phyloP scores from a whole-genome alignment of 306 rosid genomes.

The Corylus americana region DNA sequence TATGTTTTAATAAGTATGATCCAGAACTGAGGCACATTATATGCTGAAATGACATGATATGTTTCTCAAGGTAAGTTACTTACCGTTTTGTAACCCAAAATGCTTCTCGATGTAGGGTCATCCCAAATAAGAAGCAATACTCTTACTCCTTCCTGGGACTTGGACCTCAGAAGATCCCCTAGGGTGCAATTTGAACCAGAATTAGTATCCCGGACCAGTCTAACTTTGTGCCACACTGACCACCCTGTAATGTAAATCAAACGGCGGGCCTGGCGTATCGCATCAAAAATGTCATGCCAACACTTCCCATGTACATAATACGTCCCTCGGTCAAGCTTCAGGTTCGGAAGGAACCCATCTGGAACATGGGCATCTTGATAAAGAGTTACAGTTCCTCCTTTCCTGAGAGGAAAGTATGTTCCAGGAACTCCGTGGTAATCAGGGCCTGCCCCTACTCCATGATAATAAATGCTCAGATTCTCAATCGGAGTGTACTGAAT shows the following conservation, averaged over 20 bases:
- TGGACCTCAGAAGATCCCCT: constrained; percentile 81
- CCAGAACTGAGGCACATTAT: not conserved
- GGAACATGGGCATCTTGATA: constrained; percentile 97
- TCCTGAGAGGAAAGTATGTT: constrained; percentile 90
- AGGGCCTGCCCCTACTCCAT: constrained; percentile 94
- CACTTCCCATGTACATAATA: constrained; percentile 78
- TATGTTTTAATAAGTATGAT: not conserved
- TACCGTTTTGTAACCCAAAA: constrained; percentile 80
- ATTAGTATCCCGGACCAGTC: constrained; percentile 65
- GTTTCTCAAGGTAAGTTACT: constrained; percentile 35
- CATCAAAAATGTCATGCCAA: constrained; percentile 82
- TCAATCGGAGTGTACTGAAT: constrained; percentile 84
- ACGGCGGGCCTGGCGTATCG: constrained; percentile 66
- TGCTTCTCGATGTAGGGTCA: constrained; percentile 93
- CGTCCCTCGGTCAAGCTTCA: constrained; percentile 63
- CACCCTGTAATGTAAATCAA: constrained; percentile 92
- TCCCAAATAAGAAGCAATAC: constrained; percentile 98
- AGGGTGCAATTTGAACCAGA: constrained; percentile 41
- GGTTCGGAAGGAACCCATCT: constrained; percentile 68
- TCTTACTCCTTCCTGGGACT: constrained; percentile 95
- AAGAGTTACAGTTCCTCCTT: constrained; percentile 80
- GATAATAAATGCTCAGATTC: constrained; percentile 58
- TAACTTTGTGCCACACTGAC: constrained; percentile 95
- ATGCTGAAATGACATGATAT: constrained; percentile 11
- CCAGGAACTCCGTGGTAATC: constrained; percentile 84